Evolutionary conservation across 208 protist genomes (phyloP).

Genomic region (Leishmania tropica): DNA sequence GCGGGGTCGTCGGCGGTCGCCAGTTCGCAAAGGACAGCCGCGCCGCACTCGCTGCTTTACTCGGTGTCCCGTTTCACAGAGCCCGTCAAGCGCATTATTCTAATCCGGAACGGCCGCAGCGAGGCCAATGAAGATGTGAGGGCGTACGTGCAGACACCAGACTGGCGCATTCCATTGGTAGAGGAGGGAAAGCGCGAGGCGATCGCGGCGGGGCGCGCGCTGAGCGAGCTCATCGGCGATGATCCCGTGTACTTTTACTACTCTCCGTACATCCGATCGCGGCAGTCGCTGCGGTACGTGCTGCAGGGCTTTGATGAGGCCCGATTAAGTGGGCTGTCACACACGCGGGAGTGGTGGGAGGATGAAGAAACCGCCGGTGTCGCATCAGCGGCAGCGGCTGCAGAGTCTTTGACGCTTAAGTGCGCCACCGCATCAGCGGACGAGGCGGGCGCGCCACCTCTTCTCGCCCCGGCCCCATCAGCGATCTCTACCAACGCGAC

Average conservation of each 20-base stretch:
- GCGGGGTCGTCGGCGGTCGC: not conserved
- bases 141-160: constrained; percentile 73
- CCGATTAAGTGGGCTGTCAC: constrained; percentile 17
- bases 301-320: constrained; percentile 78
- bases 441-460: not conserved
- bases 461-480: not conserved
- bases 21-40: not conserved
- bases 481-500: not conserved
- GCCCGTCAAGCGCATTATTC: constrained; percentile 90
- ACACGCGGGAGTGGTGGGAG: constrained; percentile 45
- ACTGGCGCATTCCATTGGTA: constrained; percentile 91
- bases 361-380: constrained; percentile 25
- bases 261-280: constrained; percentile 89
- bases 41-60: constrained; percentile 26
- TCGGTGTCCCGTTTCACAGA: constrained; percentile 51
- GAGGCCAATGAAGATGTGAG: constrained; percentile 75
- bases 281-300: constrained; percentile 75
- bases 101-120: constrained; percentile 84
- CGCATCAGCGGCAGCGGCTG: not conserved
- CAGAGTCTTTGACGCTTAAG: not conserved
- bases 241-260: constrained; percentile 91
- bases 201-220: constrained; percentile 54
- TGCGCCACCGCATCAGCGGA: not conserved
- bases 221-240: constrained; percentile 76
- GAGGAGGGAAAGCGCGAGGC: constrained; percentile 72